Base-by-base conservation (phyloP, 2,329 filamentous ascomycete species). In the Ophiocordyceps camponoti-saundersi region DNA sequence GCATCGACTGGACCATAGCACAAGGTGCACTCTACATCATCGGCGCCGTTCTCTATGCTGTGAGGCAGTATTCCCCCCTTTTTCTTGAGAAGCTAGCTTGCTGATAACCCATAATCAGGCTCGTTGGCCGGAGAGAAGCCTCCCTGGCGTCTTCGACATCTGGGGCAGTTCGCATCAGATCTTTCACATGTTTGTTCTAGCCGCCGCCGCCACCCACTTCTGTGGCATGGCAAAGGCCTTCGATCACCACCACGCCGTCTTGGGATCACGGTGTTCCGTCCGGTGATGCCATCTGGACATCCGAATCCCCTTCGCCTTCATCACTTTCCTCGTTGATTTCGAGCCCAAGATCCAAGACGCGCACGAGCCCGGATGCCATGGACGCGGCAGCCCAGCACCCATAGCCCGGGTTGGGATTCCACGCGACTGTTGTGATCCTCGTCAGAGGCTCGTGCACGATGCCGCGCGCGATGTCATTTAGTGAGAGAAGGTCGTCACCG, bases 121-220 rank as follows among this genome's bases (percentile, higher is more conserved):
- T 46, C 80, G 92, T 36, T 80, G 90, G 64, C 92, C 92, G 0
- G 92, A 98, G 66, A 73, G 86, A 49, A 77, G 73, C 57, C 75
- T 68, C 42, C 92, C 90, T 0, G 85, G 87, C 1, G 69, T 63
- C 8, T 95, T 90, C 58, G 92, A 98, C 64, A 85, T 95, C 46
- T 85, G 85, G 76, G 90, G 92, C 36, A 88, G 81, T 59, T 95
- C 87, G 20, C 92, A 98, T 64, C 92, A 98, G 66, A 83, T 98
- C 52, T 98, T 98, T 62, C 92, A 98, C 66, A 69, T 94, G 39
- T 73, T 92, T 52, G 89, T 98, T 26, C 70, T 96, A 16, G 63
- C 88, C 50, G 92, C 92, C 0, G 90, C 87, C 0, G 73, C 76
- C 1, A 76, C 82, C 22, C 92, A 98, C 68, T 68, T 96, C 49